Evolutionary conservation across 192 early-diverging fungal species (phyloP), one percentile per base, ranked within the genome.

Genomic region (Rhizophagus sp.): DNA sequence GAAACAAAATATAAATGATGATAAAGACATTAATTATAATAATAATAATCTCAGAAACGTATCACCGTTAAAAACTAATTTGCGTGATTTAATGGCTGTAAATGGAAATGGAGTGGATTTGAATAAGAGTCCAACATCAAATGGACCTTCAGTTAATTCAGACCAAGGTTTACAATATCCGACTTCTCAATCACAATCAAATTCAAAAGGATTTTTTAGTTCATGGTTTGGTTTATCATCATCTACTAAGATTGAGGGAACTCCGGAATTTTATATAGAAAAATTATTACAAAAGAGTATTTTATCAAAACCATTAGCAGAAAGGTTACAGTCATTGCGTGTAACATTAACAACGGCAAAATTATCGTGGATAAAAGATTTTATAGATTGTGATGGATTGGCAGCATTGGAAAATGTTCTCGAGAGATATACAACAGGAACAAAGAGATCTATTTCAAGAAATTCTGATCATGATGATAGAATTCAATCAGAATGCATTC

Each of bases 301-400:
- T 1, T 79, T 82, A 7, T 72, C 85, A 71, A 85, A 90, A 41
- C 72, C 75, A 0, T 77, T 90, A 22, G 73, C 81, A 36, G 83
- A 88, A 57, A 85, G 84, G n/a, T 66, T 90, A 13, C 75, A 80
- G 6, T 82, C 81, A 3, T 82, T 90, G 34, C 81, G 85, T 6
- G 79, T 85, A n/a, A 79, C 82, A 0, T 78, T 90, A 12, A 83
- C 87, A 1, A 86, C 86, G 3, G 86, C 82, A 25, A 83, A 86
- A 17, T 22, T 87, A 25, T 83, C 83, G 7, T 90, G 89, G 89
- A 87, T 88, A 19, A 81, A 86, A 15, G 79, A 84, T 68, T 90
- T 90, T 75, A 72, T 90, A 36, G 81, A 84, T 34, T 50, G 71
- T 25, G 63, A 82, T 24, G 89, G 89, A n/a, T 83, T 90, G n/a